These are phyloP conservation scores for Xylariaceae sp. DNA, from an alignment of 2,329 filamentous ascomycete genomes.

Conservation along the genomic window DNA sequence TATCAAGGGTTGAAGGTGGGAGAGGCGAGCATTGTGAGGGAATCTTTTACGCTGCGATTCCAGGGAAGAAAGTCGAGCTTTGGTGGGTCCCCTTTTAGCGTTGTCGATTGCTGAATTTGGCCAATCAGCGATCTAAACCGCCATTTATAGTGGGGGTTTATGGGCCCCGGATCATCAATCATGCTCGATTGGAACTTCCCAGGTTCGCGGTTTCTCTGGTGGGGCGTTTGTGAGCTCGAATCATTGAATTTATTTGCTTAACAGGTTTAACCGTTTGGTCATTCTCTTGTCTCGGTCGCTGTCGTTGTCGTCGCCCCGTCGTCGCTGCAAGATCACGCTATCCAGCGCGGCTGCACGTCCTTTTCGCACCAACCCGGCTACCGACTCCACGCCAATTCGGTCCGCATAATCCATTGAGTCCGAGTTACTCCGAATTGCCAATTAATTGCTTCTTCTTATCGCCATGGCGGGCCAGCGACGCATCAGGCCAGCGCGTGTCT, in stretches of 20 bases:
- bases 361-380: neutral
- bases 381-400: neutral
- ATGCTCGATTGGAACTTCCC: too few relatives aligned
- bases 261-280: neutral
- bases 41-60: neutral
- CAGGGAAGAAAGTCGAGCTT: neutral
- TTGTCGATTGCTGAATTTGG: neutral
- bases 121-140: conserved; percentile 7
- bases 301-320: neutral
- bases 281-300: neutral
- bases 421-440: neutral
- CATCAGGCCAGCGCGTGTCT: conserved; percentile 39
- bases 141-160: conserved; percentile 15
- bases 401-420: neutral
- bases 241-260: neutral
- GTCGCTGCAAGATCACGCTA: neutral
- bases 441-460: neutral
- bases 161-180: conserved; percentile 1
- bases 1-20: too few relatives aligned
- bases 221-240: neutral
- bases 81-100: conserved; percentile 8
- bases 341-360: neutral
- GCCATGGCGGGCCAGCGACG: conserved; percentile 33
- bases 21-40: neutral
- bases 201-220: conserved; percentile 2